Evolutionary conservation across 2,329 filamentous ascomycete genomes (phyloP).

Genomic region (Fusarium solani-melongenae): DNA sequence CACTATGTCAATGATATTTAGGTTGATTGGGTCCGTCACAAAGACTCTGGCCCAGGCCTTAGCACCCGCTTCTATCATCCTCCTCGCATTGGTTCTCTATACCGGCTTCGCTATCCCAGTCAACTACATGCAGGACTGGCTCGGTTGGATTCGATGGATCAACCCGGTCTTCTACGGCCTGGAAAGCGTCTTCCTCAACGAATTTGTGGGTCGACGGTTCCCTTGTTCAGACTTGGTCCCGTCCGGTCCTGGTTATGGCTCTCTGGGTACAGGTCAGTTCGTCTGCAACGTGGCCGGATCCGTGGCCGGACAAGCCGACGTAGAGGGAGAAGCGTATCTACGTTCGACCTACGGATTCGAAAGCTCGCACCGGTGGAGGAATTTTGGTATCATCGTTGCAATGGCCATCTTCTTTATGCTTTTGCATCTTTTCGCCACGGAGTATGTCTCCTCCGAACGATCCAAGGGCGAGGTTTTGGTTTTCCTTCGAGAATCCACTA

Average conservation of each 20-base stretch:
- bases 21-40: conserved; percentile 42
- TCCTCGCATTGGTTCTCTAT: conserved; percentile 54
- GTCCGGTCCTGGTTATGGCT: conserved; percentile 28
- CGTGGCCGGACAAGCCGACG: no score
- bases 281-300: no score
- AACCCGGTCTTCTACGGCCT: conserved; percentile 72
- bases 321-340: no score
- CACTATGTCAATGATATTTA: conserved; percentile 73
- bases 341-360: no score
- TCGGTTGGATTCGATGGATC: conserved; percentile 74
- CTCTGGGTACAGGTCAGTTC: no score
- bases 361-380: no score
- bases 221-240: conserved; percentile 56
- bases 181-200: conserved; percentile 72
- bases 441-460: conserved; percentile 31
- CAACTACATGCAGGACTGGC: conserved; percentile 58
- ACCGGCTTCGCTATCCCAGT: conserved; percentile 61
- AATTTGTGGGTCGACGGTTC: conserved; percentile 62
- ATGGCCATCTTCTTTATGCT: no score
- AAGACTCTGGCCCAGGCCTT: conserved; percentile 40
- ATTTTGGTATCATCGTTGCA: no score
- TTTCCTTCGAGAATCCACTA: no score
- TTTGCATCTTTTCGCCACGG: conserved; percentile 28
- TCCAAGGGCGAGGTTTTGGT: conserved; percentile 38
- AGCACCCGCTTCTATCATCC: conserved; percentile 37